Conservation (phyloP, 2,329 filamentous ascomycete species). For the Trichoderma polysporum region DNA sequence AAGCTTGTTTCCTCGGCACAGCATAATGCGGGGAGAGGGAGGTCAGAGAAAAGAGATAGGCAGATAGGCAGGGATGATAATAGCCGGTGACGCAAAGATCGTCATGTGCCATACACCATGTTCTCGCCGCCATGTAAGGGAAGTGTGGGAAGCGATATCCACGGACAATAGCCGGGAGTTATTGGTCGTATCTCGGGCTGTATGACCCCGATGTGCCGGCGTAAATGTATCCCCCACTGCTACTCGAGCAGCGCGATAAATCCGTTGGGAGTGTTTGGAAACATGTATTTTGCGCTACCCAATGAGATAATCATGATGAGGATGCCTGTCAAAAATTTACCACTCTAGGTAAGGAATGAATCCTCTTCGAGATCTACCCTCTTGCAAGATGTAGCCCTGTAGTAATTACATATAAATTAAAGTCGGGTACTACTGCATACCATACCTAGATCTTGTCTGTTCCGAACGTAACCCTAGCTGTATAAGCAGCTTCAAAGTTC, state of each 20-base stretch:
- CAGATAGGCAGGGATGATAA: background rate
- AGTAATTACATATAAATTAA: background rate
- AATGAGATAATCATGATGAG: background rate
- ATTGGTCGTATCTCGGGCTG: background rate
- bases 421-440: background rate
- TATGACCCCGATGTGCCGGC: background rate
- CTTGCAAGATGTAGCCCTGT: background rate
- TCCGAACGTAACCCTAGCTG: background rate
- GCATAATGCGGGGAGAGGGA: background rate
- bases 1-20: background rate
- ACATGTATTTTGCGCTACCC: background rate
- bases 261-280: background rate
- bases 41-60: background rate
- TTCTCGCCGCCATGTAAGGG: background rate
- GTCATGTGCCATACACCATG: background rate
- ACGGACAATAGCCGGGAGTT: background rate
- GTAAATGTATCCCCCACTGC: constrained; percentile 1
- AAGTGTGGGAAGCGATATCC: background rate
- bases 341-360: background rate
- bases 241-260: background rate
- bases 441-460: background rate
- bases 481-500: background rate
- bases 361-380: background rate
- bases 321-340: background rate
- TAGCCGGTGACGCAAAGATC: constrained; percentile 11